Evolutionary conservation across 2,329 filamentous ascomycete species (phyloP).

Genomic region (Botrytis hyacinthi): DNA sequence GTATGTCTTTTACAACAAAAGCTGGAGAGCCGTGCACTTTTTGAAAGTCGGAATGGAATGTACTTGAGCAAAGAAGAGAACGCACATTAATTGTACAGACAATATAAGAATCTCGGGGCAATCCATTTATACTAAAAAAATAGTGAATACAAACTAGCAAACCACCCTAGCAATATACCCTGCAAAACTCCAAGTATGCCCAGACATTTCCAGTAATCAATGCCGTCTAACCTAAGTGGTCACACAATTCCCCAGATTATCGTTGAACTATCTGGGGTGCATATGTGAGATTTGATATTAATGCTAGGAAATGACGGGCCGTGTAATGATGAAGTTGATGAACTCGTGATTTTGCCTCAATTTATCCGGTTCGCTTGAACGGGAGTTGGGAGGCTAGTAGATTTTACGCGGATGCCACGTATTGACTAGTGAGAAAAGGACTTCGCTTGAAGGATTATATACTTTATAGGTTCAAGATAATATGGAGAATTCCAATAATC

Average conservation of each 20-base stretch:
- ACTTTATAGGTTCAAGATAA: neutral
- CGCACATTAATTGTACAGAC: neutral
- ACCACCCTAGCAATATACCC: neutral
- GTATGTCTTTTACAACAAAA: neutral
- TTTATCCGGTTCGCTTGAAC: conserved; percentile 11
- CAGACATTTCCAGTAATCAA: neutral
- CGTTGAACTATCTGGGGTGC: neutral
- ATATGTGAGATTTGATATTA: conserved; percentile 2
- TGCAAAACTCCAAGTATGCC: neutral
- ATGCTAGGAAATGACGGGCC: conserved; percentile 16
- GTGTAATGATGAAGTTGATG: conserved; percentile 13
- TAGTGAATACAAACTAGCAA: neutral
- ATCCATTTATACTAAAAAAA: neutral
- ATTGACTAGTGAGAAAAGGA: neutral
- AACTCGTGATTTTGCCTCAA: conserved; percentile 11
- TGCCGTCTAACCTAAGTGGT: neutral
- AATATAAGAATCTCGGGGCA: neutral
- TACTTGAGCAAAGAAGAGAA: neutral
- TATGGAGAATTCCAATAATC: neutral
- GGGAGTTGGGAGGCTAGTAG: neutral
- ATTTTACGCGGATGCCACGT: conserved; percentile 1
- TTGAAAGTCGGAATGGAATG: neutral
- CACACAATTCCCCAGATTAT: neutral
- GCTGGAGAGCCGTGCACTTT: neutral
- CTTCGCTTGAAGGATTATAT: neutral